These are phyloP conservation scores for Amanita polypyramis DNA, from an alignment of 768 basidiomycete genomes.

Conservation along the genomic window DNA sequence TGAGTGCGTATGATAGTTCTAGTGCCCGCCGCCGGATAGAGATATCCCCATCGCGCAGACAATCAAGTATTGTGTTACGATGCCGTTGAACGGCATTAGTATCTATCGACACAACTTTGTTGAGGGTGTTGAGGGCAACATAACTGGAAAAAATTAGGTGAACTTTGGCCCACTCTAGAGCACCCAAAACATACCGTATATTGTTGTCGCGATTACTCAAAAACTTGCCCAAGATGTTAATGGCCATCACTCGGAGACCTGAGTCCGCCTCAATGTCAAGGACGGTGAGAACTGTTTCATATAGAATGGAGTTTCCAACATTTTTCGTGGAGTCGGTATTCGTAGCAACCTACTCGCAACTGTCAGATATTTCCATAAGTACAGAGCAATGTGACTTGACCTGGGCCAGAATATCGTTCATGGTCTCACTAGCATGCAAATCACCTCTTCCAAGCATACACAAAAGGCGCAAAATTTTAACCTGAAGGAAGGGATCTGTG, in stretches of 20 bases:
- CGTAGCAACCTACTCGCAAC: slow-evolving; percentile 75
- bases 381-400: slow-evolving; percentile 7
- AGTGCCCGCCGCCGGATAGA: slow-evolving; percentile 95
- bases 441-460: slow-evolving; percentile 84
- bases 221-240: slow-evolving; percentile 98
- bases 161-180: slow-evolving; percentile 12
- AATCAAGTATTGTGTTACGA: slow-evolving; percentile 97
- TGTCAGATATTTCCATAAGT: not conserved
- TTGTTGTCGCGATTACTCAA: slow-evolving; percentile 97
- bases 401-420: slow-evolving; percentile 96
- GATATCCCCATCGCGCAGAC: slow-evolving; percentile 97
- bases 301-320: slow-evolving; percentile 95
- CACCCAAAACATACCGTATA: slow-evolving; percentile 59
- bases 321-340: slow-evolving; percentile 98
- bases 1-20: slow-evolving; percentile 93
- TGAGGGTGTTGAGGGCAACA: slow-evolving; percentile 94
- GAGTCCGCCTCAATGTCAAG: slow-evolving; percentile 96
- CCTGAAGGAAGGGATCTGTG: slow-evolving; percentile 91
- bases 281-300: slow-evolving; percentile 94
- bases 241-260: slow-evolving; percentile 96
- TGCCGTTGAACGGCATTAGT: slow-evolving; percentile 98
- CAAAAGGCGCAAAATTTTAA: slow-evolving; percentile 85
- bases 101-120: slow-evolving; percentile 96
- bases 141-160: slow-evolving; percentile 45
- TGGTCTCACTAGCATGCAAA: slow-evolving; percentile 79